Evolutionary conservation across 805 yeast genomes (phyloP).

Genomic region (Ogataea pignaliae): DNA sequence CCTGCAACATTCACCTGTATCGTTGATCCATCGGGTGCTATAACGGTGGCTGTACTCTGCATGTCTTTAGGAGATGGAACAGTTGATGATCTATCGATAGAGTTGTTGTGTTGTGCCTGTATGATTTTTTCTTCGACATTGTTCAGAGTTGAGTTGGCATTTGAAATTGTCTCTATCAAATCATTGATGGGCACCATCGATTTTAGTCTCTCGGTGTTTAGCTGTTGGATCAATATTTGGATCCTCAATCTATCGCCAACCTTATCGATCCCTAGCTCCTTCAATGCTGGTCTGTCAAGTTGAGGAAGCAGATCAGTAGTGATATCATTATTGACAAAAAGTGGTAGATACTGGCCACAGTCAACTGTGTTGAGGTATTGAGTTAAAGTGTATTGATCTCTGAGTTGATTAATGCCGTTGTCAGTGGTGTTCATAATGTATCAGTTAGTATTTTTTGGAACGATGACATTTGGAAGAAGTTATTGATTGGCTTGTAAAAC

Average conservation of each 20-base stretch:
- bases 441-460: not conserved
- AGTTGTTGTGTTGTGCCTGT: not conserved
- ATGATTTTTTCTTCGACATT: slow-evolving; percentile 11
- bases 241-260: slow-evolving; percentile 81
- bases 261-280: slow-evolving; percentile 67
- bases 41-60: slow-evolving; percentile 48
- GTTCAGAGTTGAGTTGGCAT: slow-evolving; percentile 11
- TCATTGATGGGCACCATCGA: slow-evolving; percentile 14
- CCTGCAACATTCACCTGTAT: slow-evolving; percentile 69
- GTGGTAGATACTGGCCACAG: slow-evolving; percentile 23
- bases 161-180: slow-evolving; percentile 17
- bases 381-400: slow-evolving; percentile 13
- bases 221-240: slow-evolving; percentile 49
- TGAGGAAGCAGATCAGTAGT: slow-evolving; percentile 53
- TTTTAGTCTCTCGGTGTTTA: slow-evolving; percentile 33
- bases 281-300: slow-evolving; percentile 59
- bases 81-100: not conserved
- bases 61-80: slow-evolving; percentile 4
- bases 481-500: too few species aligned
- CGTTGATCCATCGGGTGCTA: slow-evolving; percentile 68
- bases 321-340: slow-evolving; percentile 44
- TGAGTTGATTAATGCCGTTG: not conserved
- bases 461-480: not conserved
- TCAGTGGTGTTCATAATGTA: slow-evolving; percentile 1
- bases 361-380: slow-evolving; percentile 23